Base-by-base conservation (phyloP, 768 basidiomycete genomes). In the Mycena venus region DNA sequence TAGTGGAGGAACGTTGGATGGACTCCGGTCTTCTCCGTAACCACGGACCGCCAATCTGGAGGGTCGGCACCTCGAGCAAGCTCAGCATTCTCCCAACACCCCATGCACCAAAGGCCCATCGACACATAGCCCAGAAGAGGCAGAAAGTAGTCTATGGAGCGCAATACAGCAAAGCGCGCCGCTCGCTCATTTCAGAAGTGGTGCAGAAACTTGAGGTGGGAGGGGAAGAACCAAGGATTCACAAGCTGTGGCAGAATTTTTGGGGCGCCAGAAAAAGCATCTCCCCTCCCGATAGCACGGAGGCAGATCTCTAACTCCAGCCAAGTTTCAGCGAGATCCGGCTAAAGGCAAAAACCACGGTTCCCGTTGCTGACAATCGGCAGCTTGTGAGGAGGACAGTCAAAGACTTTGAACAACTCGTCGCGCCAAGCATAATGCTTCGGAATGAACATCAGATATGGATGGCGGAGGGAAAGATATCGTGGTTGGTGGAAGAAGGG, bases 381-480 rank as follows among this genome's bases (percentile, higher is more conserved):
- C 21, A 66, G 25, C 31, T 27, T 53, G 32, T 27, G 11, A 21
- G n/a, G 36, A n/a, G 36, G 23, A 40, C 17, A 27, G 25, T 53
- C 19, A 11, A 66, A 40, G 17, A 25, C 4, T 66, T 34, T 11
- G 23, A 66, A 66, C 8, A 53, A 11, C 8, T n/a, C 25, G 15
- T 19, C 14, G 14, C 27, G 32, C 51, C 49, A 66, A 6, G 64
- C 7, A 29, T 66, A 27, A 19, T 51, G 51, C 64, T 40, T 53
- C 19, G 64, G 64, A 27, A 66, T 40, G 51, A 53, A 66, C 31
- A 66, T 1, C 34, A 66, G 27, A 55, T 66, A 66, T 25, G 51
- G 34, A 40, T 8, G 40, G 23, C 21, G 12, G n/a, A 23, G 21
- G n/a, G n/a, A n/a, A n/a, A n/a, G n/a, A n/a, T n/a, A n/a, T n/a